A percentile compares a stretch with the other conserved stretches of the same genome.
Conservation (phyloP, 2,329 filamentous ascomycete species). For the Epichloe baconii region DNA sequence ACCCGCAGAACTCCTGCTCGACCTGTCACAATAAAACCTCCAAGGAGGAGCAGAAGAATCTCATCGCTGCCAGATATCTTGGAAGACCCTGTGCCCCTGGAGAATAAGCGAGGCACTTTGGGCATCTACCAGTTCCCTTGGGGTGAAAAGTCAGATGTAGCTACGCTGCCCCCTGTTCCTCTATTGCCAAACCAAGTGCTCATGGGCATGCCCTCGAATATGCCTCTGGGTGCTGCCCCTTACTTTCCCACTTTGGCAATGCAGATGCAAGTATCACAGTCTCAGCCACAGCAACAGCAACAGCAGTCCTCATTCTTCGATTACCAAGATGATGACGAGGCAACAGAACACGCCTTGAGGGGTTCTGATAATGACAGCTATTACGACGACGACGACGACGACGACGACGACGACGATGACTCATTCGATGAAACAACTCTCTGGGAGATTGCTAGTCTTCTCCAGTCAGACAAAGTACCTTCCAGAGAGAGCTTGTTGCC, state of each 20-base stretch:
- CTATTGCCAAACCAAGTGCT: conserved; percentile 12
- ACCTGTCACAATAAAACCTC: conserved; percentile 38
- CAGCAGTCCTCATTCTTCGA: conserved; percentile 43
- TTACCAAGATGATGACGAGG: conserved; percentile 42
- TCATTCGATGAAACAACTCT: conserved; percentile 49
- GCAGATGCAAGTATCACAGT: conserved; percentile 3
- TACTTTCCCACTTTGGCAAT: conserved; percentile 3
- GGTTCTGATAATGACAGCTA: conserved; percentile 14
- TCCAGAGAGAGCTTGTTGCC: conserved; percentile 38
- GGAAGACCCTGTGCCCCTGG: conserved; percentile 46
- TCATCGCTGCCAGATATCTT: conserved; percentile 49
- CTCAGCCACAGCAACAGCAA: conserved; percentile 27
- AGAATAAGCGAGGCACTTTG: conserved; percentile 43
- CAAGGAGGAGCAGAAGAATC: conserved; percentile 41
- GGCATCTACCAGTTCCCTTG: conserved; percentile 55
- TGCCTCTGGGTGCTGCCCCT: conserved; percentile 17
- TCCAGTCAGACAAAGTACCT: conserved; percentile 38
- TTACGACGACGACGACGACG: conserved; percentile 16
- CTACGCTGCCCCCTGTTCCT: conserved; percentile 20
- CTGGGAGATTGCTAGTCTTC: conserved; percentile 49
- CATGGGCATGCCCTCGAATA: conserved; percentile 39
- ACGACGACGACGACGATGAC: conserved; percentile 12
- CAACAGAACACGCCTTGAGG: conserved; percentile 9
- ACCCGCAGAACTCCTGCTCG: conserved; percentile 21
- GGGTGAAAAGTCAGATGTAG: conserved; percentile 49